Conservation (phyloP, 108 stramenopile species). For the Fragilaria crotonensis region DNA sequence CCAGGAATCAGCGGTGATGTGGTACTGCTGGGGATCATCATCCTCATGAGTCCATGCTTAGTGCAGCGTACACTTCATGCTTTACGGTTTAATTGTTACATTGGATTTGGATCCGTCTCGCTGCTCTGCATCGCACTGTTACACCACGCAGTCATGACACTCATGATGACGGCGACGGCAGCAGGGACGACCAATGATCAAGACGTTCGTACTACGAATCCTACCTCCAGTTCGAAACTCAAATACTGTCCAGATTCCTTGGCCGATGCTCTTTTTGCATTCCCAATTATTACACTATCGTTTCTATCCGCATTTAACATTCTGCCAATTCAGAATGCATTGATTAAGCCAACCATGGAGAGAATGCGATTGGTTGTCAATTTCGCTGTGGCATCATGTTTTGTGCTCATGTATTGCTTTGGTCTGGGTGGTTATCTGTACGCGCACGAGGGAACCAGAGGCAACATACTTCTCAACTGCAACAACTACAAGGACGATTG, state of each 20-base stretch:
- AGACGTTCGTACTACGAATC: conserved; percentile 15
- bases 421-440: conserved; percentile 64
- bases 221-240: conserved; percentile 4
- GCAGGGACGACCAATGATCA: background rate
- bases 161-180: conserved; percentile 9
- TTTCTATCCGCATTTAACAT: conserved; percentile 75
- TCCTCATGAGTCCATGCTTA: conserved; percentile 35
- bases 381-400: conserved; percentile 30
- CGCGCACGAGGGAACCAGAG: conserved; percentile 30
- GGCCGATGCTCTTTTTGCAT: conserved; percentile 43
- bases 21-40: conserved; percentile 3
- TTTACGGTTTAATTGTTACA: conserved; percentile 73
- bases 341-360: conserved; percentile 43
- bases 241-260: conserved; percentile 10
- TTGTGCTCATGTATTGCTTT: conserved; percentile 39
- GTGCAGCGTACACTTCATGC: conserved; percentile 62
- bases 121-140: conserved; percentile 5
- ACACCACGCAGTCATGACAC: background rate
- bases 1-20: background rate
- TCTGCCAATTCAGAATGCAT: conserved; percentile 48
- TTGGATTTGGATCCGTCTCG: conserved; percentile 43
- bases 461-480: conserved; percentile 59
- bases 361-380: conserved; percentile 37
- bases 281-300: conserved; percentile 67
- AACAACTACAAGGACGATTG: conserved; percentile 17